A percentile compares a stretch with the other conserved stretches of the same genome.
Evolutionary conservation across 768 basidiomycete genomes (phyloP).

Genomic region (Termitomyces sp.): DNA sequence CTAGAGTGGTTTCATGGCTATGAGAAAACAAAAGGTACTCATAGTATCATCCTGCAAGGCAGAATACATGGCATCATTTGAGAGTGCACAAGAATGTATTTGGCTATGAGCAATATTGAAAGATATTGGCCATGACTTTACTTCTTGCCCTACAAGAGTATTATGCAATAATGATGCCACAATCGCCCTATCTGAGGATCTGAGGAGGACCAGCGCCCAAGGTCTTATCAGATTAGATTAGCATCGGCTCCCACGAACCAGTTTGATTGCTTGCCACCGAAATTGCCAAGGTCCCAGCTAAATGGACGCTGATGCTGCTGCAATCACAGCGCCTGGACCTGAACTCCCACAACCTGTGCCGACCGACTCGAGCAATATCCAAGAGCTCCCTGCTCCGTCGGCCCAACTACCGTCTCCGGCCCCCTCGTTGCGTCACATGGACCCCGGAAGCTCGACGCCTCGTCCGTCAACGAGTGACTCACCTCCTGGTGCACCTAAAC

Average conservation of each 20-base stretch:
- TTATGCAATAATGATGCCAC: too few relatives aligned
- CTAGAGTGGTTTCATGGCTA: too few relatives aligned
- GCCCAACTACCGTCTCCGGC: not conserved
- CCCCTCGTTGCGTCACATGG: constrained; percentile 11
- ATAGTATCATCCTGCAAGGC: too few relatives aligned
- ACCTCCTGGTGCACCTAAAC: constrained; percentile 23
- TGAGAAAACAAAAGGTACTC: too few relatives aligned
- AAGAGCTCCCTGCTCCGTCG: constrained; percentile 5
- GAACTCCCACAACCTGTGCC: constrained; percentile 16
- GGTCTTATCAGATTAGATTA: constrained; percentile 13
- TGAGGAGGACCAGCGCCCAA: too few relatives aligned
- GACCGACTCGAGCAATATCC: constrained; percentile 8
- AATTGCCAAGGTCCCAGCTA: constrained; percentile 10
- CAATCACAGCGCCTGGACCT: constrained; percentile 14
- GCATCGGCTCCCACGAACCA: constrained; percentile 12
- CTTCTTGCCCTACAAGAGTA: too few relatives aligned
- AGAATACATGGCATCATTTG: too few relatives aligned
- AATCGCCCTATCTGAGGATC: too few relatives aligned
- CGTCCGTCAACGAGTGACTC: constrained; percentile 30
- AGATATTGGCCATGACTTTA: too few relatives aligned
- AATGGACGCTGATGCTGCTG: constrained; percentile 22
- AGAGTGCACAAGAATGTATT: too few relatives aligned
- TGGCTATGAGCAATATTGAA: too few relatives aligned
- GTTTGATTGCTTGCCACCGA: constrained; percentile 10
- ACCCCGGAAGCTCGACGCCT: constrained; percentile 23